A percentile compares a stretch with the other conserved stretches of the same genome.
Evolutionary conservation across 768 basidiomycete genomes (phyloP).

Genomic region (Tephrocybe sp.): DNA sequence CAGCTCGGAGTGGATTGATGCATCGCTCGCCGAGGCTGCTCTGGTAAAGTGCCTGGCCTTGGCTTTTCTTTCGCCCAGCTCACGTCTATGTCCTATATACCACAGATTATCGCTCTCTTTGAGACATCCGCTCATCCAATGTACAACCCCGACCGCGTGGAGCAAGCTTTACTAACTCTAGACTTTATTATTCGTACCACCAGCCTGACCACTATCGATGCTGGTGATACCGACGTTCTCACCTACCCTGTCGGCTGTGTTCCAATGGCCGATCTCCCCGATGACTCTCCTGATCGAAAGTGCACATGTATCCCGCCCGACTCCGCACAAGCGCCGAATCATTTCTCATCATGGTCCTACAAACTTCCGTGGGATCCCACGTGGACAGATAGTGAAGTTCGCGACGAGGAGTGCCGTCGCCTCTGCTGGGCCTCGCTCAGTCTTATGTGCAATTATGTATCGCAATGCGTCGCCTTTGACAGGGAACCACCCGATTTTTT

Average conservation of each 20-base stretch:
- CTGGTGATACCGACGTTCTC: slow-evolving; percentile 49
- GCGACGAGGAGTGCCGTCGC: slow-evolving; percentile 70
- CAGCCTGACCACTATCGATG: slow-evolving; percentile 55
- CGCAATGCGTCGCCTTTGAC: slow-evolving; percentile 66
- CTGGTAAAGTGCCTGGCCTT: no score
- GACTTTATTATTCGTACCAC: slow-evolving; percentile 64
- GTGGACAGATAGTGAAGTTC: slow-evolving; percentile 55
- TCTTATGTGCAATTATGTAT: slow-evolving; percentile 64
- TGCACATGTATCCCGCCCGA: slow-evolving; percentile 48
- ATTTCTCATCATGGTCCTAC: slow-evolving; percentile 43
- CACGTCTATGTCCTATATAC: no score
- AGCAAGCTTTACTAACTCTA: slow-evolving; percentile 51
- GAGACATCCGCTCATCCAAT: slow-evolving; percentile 73
- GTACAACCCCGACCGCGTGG: slow-evolving; percentile 53
- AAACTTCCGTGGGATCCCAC: slow-evolving; percentile 58
- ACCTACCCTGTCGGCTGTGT: slow-evolving; percentile 49
- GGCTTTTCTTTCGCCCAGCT: no score
- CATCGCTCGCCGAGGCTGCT: slow-evolving; percentile 70
- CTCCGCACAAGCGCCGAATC: slow-evolving; percentile 33
- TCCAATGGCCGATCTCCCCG: slow-evolving; percentile 40
- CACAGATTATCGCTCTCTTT: slow-evolving; percentile 71
- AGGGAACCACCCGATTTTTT: slow-evolving; percentile 54
- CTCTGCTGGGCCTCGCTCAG: slow-evolving; percentile 75
- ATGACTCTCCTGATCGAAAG: slow-evolving; percentile 28
- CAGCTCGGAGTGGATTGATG: slow-evolving; percentile 52